A percentile compares a stretch with the other conserved stretches of the same genome.
Conservation (phyloP, 1,139 yeast genomes). For the Candida frijolesensis region DNA sequence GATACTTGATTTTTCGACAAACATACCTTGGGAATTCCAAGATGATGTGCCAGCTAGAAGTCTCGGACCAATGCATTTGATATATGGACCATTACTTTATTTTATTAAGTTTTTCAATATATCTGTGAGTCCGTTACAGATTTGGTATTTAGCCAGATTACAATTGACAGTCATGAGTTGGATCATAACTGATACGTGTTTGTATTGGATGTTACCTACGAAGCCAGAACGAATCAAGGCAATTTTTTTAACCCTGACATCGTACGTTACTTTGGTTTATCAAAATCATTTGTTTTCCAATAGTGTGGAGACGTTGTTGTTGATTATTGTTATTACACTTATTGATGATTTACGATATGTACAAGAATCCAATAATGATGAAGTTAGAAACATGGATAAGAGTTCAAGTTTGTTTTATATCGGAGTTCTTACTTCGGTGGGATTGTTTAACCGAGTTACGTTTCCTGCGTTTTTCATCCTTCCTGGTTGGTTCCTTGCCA, state of each 20-base stretch:
- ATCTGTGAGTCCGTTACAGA: slow-evolving; percentile 40
- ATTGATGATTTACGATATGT: slow-evolving; percentile 47
- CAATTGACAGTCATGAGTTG: slow-evolving; percentile 60
- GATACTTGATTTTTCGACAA: slow-evolving; percentile 51
- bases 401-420: slow-evolving; percentile 12
- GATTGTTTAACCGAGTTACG: slow-evolving; percentile 82
- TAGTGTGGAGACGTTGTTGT: slow-evolving; percentile 73
- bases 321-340: slow-evolving; percentile 57
- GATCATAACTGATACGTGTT: slow-evolving; percentile 56
- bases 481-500: slow-evolving; percentile 52
- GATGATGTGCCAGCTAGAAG: slow-evolving; percentile 67
- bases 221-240: slow-evolving; percentile 68
- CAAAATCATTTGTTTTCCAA: slow-evolving; percentile 92
- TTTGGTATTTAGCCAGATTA: slow-evolving; percentile 61
- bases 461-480: slow-evolving; percentile 72
- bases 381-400: slow-evolving; percentile 14
- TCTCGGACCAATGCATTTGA: slow-evolving; percentile 63
- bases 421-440: slow-evolving; percentile 52
- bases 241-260: slow-evolving; percentile 66
- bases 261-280: slow-evolving; percentile 76
- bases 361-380: slow-evolving; percentile 18
- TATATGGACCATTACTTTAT: slow-evolving; percentile 69
- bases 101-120: slow-evolving; percentile 26
- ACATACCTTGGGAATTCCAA: slow-evolving; percentile 84
- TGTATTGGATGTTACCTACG: slow-evolving; percentile 52